A percentile compares a stretch with the other conserved stretches of the same genome.
phyloP scores from a whole-genome alignment of 2,329 filamentous ascomycete genomes.

The Tolypocladium cylindrosporum region DNA sequence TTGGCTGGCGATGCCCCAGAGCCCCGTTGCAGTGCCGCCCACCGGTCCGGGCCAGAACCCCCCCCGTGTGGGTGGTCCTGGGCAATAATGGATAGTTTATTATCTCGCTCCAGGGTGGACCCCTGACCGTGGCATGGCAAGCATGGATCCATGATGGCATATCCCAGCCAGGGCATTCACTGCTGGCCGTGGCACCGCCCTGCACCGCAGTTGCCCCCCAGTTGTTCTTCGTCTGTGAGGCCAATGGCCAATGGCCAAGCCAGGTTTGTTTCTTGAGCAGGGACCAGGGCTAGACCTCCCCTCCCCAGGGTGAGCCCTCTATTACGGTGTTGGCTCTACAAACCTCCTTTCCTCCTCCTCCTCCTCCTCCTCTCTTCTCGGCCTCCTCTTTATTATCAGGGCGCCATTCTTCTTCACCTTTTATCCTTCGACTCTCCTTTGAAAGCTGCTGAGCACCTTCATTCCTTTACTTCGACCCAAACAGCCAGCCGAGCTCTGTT shows the following conservation, averaged over 20 bases:
- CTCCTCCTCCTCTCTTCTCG: slow-evolving; percentile 5
- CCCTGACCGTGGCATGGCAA: neutral
- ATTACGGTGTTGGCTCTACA: neutral
- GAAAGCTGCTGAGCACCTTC: slow-evolving; percentile 24
- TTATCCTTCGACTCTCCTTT: slow-evolving; percentile 1
- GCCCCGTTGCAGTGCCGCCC: neutral
- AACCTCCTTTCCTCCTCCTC: neutral
- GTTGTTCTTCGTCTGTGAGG: neutral
- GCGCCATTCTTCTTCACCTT: slow-evolving; percentile 6
- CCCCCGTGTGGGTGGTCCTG: neutral
- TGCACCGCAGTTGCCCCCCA: neutral
- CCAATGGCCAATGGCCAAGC: neutral
- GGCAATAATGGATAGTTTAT: neutral
- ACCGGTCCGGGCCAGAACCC: neutral
- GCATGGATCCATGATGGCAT: neutral
- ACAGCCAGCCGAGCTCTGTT: slow-evolving; percentile 15
- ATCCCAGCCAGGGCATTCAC: neutral
- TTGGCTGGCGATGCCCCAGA: neutral
- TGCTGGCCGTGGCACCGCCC: neutral
- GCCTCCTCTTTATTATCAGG: slow-evolving; percentile 6
- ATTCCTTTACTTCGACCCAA: slow-evolving; percentile 17
- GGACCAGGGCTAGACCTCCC: neutral
- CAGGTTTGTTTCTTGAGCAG: neutral
- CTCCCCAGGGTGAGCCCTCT: neutral
- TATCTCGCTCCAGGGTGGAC: neutral